Evolutionary conservation across 805 yeast genomes (phyloP), one percentile per base, ranked within the genome.

Genomic region (Lachancea kluyveri): DNA sequence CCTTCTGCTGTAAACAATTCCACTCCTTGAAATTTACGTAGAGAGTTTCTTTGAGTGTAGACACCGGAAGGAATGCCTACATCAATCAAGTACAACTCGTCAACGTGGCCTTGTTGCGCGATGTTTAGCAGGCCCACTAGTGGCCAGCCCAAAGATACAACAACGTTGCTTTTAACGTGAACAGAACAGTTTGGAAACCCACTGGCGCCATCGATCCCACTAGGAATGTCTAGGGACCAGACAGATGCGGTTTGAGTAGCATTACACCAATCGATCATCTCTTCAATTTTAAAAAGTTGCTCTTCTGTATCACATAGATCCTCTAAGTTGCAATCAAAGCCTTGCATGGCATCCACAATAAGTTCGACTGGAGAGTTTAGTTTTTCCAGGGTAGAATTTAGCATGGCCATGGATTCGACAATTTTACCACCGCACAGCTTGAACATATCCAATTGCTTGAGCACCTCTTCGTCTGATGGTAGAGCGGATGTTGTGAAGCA

Each of bases 181-280:
- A 61, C 33, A n/a, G 51, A 48, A 22, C 52, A 62, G 15, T 50
- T 50, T 13, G 50, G 46, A 12, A 50, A 32, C 6, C 95, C 96
- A 1, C 94, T 74, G 4, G 92, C 84, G 6, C 87, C 79, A 48
- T 84, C 94, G 24, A 80, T 62, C 4, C 95, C 95, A 1, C 87
- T 72, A 4, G 95, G 88, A 17, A 83, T 71, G 49, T 86, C 95
- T 17, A 87, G 51, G 0, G 95, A 81, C 60, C 54, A 52, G 8
- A 54, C 21, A 7, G 36, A 9, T n/a, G n/a, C n/a, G n/a, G n/a
- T n/a, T 17, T 27, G 30, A 8, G 32, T 34, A 1, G 28, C 36
- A 24, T 83, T 82, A 36, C 79, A 71, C 94, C 95, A 87, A 4
- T 59, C 54, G 16, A 84, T 70, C 12, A 84, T 54, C 20, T 63